Conservation (phyloP, 345 rosid species). For the Anacardium occidentale region DNA sequence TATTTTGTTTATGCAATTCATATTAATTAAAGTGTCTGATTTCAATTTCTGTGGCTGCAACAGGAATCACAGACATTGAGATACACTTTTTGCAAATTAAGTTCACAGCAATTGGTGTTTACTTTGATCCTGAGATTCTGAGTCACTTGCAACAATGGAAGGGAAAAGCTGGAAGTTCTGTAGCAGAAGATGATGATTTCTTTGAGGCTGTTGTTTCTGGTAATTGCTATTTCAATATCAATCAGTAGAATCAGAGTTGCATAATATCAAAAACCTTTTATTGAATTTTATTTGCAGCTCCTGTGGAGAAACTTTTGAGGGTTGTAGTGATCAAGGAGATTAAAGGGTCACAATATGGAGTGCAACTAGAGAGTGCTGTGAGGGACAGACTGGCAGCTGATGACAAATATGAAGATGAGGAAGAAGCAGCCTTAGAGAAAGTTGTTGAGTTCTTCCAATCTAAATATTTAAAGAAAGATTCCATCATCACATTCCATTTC, state of each 20-base stretch:
- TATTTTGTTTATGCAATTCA: no score
- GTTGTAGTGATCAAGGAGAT: constrained; percentile 92
- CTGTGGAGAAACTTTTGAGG: constrained; percentile 66
- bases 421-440: constrained; percentile 78
- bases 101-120: constrained; percentile 93
- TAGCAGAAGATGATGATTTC: constrained; percentile 75
- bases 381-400: constrained; percentile 80
- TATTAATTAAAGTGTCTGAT: background rate
- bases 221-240: constrained; percentile 13
- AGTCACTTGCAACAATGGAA: constrained; percentile 65
- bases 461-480: constrained; percentile 70
- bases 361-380: constrained; percentile 72
- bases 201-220: constrained; percentile 70
- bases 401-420: constrained; percentile 92
- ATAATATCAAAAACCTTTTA: background rate
- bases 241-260: background rate
- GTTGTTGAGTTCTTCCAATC: constrained; percentile 82
- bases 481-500: constrained; percentile 72
- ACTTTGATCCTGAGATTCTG: constrained; percentile 63
- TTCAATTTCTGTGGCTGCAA: background rate
- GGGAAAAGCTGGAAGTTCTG: constrained; percentile 51
- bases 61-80: constrained; percentile 91
- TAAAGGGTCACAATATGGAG: constrained; percentile 93
- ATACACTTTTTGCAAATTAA: constrained; percentile 92
- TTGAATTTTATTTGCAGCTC: constrained; percentile 38